These are phyloP conservation scores for Calonectria crousiana DNA, from an alignment of 2,329 filamentous ascomycete genomes.

Conservation along the genomic window DNA sequence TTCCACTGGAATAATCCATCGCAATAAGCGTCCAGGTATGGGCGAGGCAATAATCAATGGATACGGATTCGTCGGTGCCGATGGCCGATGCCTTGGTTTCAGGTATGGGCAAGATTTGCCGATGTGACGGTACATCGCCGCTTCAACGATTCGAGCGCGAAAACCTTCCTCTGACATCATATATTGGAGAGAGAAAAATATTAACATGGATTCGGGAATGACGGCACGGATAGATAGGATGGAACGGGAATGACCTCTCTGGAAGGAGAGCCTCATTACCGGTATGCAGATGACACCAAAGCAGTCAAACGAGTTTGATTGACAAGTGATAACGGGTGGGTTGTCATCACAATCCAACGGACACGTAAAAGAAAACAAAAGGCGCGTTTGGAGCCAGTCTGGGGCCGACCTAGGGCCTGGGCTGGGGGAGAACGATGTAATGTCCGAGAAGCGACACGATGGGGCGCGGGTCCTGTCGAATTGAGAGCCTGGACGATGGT, in stretches of 20 bases:
- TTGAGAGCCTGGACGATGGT: conserved; percentile 28
- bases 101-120: conserved; percentile 36
- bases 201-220: conserved; percentile 36
- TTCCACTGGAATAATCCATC: not conserved
- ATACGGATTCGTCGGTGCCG: conserved; percentile 27
- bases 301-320: conserved; percentile 19
- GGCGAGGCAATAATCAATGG: conserved; percentile 8
- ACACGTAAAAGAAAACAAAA: conserved; percentile 46
- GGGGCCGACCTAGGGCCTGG: conserved; percentile 25
- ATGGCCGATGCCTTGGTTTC: conserved; percentile 41
- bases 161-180: conserved; percentile 41
- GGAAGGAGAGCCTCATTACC: conserved; percentile 42
- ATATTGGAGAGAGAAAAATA: conserved; percentile 22
- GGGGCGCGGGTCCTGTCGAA: conserved; percentile 23
- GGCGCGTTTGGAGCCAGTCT: conserved; percentile 36
- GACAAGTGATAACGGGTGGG: conserved; percentile 43
- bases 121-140: conserved; percentile 32
- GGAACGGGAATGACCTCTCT: conserved; percentile 24
- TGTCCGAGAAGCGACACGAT: conserved; percentile 42
- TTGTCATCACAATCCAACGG: conserved; percentile 35
- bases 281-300: conserved; percentile 20
- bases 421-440: conserved; percentile 33
- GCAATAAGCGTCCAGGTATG: not conserved
- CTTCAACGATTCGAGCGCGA: conserved; percentile 28
- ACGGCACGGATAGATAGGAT: conserved; percentile 45